These are phyloP conservation scores for Monosporozyma siamensis DNA, from an alignment of 805 yeast genomes.

Conservation along the genomic window DNA sequence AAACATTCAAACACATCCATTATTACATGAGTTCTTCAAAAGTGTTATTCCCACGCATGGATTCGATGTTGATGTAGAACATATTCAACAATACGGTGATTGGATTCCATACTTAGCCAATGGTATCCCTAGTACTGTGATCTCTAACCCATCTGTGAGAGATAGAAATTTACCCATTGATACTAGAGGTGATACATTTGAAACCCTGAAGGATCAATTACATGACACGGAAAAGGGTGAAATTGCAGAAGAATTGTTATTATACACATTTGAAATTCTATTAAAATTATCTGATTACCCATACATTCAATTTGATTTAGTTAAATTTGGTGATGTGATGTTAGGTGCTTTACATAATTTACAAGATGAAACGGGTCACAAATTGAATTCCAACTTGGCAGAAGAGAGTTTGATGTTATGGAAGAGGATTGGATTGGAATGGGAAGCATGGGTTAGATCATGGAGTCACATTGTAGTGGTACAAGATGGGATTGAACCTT, in stretches of 20 bases:
- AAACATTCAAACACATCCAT: slow-evolving; percentile 54
- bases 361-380: slow-evolving; percentile 13
- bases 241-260: slow-evolving; percentile 47
- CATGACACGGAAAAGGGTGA: slow-evolving; percentile 41
- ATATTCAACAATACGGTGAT: slow-evolving; percentile 39
- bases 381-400: slow-evolving; percentile 26
- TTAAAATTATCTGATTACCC: slow-evolving; percentile 69
- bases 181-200: slow-evolving; percentile 59
- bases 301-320: slow-evolving; percentile 58
- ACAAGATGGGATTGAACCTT: slow-evolving; percentile 59
- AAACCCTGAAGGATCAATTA: slow-evolving; percentile 35
- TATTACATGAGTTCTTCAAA: slow-evolving; percentile 42
- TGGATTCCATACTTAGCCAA: slow-evolving; percentile 53
- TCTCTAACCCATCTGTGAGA: slow-evolving; percentile 16
- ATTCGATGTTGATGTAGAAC: slow-evolving; percentile 19
- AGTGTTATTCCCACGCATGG: slow-evolving; percentile 12
- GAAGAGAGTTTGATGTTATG: slow-evolving; percentile 31
- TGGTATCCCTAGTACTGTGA: slow-evolving; percentile 41
- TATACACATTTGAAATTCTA: slow-evolving; percentile 43
- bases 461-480: slow-evolving; percentile 51
- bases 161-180: slow-evolving; percentile 44
- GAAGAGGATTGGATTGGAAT: slow-evolving; percentile 37
- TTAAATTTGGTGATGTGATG: slow-evolving; percentile 37
- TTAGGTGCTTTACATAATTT: slow-evolving; percentile 40
- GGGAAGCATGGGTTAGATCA: slow-evolving; percentile 46